phyloP scores from a whole-genome alignment of 805 yeast species.

The Suhomyces xylopsoci region DNA sequence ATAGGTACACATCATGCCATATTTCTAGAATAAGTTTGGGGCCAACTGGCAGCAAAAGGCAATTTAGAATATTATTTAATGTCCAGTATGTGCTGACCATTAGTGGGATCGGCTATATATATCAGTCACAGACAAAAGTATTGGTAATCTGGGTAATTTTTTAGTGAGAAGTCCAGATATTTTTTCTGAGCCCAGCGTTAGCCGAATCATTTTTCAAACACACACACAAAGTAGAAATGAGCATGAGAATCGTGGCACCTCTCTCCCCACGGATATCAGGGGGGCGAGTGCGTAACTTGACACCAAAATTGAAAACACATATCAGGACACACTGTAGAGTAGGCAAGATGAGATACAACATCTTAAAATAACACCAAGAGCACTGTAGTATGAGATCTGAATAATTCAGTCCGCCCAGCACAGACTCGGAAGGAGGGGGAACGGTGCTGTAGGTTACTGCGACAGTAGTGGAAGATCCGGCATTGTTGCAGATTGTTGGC shows the following conservation, averaged over 20 bases:
- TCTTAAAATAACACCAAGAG: neutral
- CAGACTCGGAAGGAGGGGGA: neutral
- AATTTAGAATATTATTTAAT: neutral
- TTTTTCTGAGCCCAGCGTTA: neutral
- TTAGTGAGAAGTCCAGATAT: neutral
- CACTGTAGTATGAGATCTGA: neutral
- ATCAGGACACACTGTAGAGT: neutral
- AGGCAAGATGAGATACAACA: neutral
- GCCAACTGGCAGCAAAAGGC: neutral
- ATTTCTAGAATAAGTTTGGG: neutral
- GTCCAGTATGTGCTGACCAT: neutral
- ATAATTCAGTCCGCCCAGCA: neutral
- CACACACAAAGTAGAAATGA: conserved; percentile 1
- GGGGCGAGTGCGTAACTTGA: neutral
- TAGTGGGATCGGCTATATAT: neutral
- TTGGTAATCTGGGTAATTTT: neutral
- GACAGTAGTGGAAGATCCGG: neutral
- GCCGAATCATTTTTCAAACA: conserved; percentile 2
- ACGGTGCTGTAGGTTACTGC: neutral
- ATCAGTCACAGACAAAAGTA: neutral
- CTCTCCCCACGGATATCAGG: neutral
- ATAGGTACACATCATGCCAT: neutral
- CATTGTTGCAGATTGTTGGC: neutral
- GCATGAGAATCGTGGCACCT: conserved; percentile 1
- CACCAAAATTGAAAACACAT: neutral